Conservation (phyloP, 2,329 filamentous ascomycete species). For the Aspergillus pseudoviridinutans region DNA sequence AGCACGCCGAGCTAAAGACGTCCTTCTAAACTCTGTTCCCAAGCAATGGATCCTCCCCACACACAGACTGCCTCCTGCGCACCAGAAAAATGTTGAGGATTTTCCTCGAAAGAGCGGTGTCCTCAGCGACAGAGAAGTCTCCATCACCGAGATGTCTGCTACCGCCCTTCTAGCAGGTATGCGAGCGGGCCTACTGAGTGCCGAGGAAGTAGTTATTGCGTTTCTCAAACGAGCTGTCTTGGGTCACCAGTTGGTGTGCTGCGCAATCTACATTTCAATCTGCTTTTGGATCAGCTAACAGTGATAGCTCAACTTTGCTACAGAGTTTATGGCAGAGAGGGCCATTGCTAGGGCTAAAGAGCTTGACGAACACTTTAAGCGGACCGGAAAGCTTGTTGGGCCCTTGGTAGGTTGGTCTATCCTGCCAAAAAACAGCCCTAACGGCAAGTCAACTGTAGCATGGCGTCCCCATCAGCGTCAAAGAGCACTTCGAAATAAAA, state of each 20-base stretch:
- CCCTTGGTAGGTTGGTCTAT: constrained; percentile 31
- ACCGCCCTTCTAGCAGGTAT: constrained; percentile 26
- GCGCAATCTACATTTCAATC: neutral
- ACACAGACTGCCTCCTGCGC: constrained; percentile 23
- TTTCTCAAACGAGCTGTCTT: constrained; percentile 32
- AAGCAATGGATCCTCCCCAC: constrained; percentile 32
- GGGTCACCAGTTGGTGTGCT: constrained; percentile 30
- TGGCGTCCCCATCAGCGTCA: constrained; percentile 55
- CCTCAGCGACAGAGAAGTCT: constrained; percentile 46
- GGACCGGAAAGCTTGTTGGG: constrained; percentile 45
- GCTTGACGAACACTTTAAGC: constrained; percentile 28
- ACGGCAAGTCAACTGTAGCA: constrained; percentile 27
- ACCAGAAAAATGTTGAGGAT: constrained; percentile 26
- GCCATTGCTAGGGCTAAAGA: constrained; percentile 31
- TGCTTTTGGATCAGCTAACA: neutral
- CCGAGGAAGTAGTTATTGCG: constrained; percentile 30
- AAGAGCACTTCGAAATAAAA: constrained; percentile 60
- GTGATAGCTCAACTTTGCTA: constrained; percentile 33
- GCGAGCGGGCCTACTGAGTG: constrained; percentile 23
- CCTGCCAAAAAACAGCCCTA: neutral
- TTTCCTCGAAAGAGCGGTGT: constrained; percentile 44
- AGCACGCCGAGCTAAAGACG: constrained; percentile 30
- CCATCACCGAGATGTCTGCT: constrained; percentile 48
- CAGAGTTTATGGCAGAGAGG: constrained; percentile 35
- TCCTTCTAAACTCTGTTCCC: constrained; percentile 31